phyloP scores from a whole-genome alignment of 2,329 filamentous ascomycete genomes.

The Aciculosporium take region DNA sequence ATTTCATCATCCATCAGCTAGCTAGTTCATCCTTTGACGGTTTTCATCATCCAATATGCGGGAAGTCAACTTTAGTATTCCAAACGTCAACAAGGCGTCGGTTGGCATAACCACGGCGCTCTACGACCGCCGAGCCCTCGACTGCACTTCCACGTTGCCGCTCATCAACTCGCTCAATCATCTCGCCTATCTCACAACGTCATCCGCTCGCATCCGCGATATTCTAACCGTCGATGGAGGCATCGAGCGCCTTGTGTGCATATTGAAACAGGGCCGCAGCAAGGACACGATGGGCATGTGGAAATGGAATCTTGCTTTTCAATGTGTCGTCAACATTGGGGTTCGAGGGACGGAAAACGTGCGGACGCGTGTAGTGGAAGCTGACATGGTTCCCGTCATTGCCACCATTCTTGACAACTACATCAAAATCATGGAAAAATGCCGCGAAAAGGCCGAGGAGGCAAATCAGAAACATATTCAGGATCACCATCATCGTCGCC shows the following conservation, averaged over 20 bases:
- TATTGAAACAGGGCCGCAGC: slow-evolving; percentile 91
- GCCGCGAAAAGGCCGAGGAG: slow-evolving; percentile 74
- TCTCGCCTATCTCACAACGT: slow-evolving; percentile 94
- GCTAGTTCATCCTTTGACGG: slow-evolving; percentile 1
- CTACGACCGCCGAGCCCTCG: slow-evolving; percentile 91
- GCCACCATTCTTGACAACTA: slow-evolving; percentile 98
- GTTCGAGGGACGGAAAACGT: slow-evolving; percentile 91
- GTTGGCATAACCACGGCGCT: slow-evolving; percentile 97
- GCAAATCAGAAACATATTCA: slow-evolving; percentile 55
- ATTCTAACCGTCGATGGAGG: slow-evolving; percentile 98
- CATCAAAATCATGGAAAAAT: slow-evolving; percentile 88
- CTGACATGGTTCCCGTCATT: slow-evolving; percentile 97
- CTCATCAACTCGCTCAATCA: slow-evolving; percentile 99
- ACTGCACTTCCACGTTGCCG: slow-evolving; percentile 94
- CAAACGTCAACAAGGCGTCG: slow-evolving; percentile 98
- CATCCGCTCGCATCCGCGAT: slow-evolving; percentile 90
- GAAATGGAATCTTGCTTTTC: slow-evolving; percentile 99
- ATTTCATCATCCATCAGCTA: neutral
- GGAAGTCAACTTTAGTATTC: slow-evolving; percentile 99
- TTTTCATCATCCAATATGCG: slow-evolving; percentile 55
- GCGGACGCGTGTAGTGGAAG: slow-evolving; percentile 88
- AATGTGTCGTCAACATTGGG: slow-evolving; percentile 97
- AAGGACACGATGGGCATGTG: slow-evolving; percentile 99
- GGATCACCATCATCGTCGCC: slow-evolving; percentile 34
- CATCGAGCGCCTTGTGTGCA: slow-evolving; percentile 90